Conservation (phyloP, 225 moss, liverwort and hornwort species). For the Bryoerythrophyllum caledonicum region DNA sequence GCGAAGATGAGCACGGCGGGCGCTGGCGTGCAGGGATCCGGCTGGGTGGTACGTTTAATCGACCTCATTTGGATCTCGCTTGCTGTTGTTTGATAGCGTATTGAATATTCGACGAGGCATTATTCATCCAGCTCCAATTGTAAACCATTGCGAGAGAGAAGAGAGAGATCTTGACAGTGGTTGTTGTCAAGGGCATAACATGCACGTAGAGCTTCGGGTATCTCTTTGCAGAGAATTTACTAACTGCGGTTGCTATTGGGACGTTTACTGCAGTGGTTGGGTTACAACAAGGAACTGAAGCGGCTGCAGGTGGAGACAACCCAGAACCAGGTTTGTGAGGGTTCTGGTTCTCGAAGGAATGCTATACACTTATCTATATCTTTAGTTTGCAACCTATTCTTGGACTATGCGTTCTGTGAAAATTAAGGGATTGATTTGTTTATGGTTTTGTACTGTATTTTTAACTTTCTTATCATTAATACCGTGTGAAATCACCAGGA, state of each 20-base stretch:
- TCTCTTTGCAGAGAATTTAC: neutral
- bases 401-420: neutral
- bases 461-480: neutral
- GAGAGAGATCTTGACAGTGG: neutral
- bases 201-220: neutral
- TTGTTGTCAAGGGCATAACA: neutral
- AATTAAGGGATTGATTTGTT: neutral
- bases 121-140: neutral
- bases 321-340: conserved; percentile 72
- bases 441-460: neutral
- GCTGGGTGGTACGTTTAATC: conserved; percentile 87
- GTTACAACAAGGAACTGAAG: conserved; percentile 86
- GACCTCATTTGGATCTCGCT: conserved; percentile 10
- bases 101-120: neutral
- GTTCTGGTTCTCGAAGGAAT: conserved; percentile 5
- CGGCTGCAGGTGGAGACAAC: conserved; percentile 82
- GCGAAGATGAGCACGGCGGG: conserved; percentile 69
- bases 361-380: neutral
- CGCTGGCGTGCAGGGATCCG: conserved; percentile 88
- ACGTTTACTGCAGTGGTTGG: conserved; percentile 70
- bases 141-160: neutral
- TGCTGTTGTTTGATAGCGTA: conserved; percentile 2
- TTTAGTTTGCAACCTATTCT: neutral
- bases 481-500: conserved; percentile 46
- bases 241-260: conserved; percentile 10